Evolutionary conservation across 176 grass and related monocot genomes (phyloP), one percentile per base, ranked within the genome.

Genomic region (Eragrostis nindensis): DNA sequence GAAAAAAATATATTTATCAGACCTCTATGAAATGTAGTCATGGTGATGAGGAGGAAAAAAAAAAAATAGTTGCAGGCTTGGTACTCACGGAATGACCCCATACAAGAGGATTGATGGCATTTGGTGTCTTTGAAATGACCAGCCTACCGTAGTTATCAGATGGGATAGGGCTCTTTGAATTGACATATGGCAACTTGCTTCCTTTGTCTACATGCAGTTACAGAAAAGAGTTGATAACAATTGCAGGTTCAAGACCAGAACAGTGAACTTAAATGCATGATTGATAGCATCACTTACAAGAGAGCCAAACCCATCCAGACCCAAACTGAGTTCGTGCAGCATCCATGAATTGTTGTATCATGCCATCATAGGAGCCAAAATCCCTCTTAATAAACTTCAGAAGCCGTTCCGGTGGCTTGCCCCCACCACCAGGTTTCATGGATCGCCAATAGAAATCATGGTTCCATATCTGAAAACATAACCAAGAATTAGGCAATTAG

Each of bases 231-330:
- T 78, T 87, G 19, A 86, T 11, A 70, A 27, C 4, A 29, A 44
- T 19, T 14, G 16, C 54, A 30, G 30, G 49, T 68, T 80, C 22
- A 1, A 78, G 13, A 36, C 1, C 26, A 24, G 13, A 61, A 67
- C 0, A n/a, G 26, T 7, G 0, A 68, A 79, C 13, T 19, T 22
- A 61, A 53, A 79, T 66, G 43, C n/a, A 53, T 38, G 41, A 12
- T 24, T 11, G 41, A 43, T 66, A 70, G 41, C 73, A 13, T n/a
- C 44, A 93, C 96, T 91, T 52, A 95, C 96, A 93, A 18, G 81
- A 89, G 82, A 98, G 92, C 96, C 96, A 95, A 79, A 87, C 88
- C 96, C 96, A 98, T 72, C 92, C 96, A 87, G 96, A 95, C 76
- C 96, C 92, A 73, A 93, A 98, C 47, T 98, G 96, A 54, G 96